These are phyloP conservation scores for Ambrosia trifida DNA, from an alignment of 129 eudicot species.

Conservation along the genomic window DNA sequence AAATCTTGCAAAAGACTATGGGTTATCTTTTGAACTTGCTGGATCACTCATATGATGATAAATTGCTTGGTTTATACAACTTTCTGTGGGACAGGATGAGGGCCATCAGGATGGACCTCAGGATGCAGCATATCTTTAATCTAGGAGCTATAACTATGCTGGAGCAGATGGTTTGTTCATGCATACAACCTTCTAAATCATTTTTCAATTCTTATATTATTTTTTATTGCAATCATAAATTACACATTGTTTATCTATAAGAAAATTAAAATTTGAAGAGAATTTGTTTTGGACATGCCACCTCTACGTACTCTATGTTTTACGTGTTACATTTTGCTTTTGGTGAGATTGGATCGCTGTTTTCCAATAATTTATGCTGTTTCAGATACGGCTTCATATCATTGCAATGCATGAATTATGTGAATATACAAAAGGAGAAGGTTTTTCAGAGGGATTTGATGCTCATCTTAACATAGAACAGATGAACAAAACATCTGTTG, in stretches of 20 bases:
- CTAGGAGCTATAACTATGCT: constrained; percentile 78
- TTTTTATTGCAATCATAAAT: no score
- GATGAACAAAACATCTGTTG: constrained; percentile 98
- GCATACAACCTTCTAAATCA: no score
- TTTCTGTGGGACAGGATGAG: constrained; percentile 99
- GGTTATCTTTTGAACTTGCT: constrained; percentile 76
- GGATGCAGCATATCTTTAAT: constrained; percentile 96
- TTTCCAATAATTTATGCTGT: constrained; percentile 21
- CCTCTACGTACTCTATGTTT: background rate
- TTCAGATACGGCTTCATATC: constrained; percentile 93
- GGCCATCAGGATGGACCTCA: constrained; percentile 96
- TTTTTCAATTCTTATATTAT: no score
- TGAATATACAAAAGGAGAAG: constrained; percentile 91
- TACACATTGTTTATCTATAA: no score
- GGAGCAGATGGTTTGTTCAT: constrained; percentile 93
- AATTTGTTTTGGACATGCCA: background rate
- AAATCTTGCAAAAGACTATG: constrained; percentile 86
- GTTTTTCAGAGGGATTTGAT: constrained; percentile 98
- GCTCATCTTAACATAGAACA: constrained; percentile 99
- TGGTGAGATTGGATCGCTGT: constrained; percentile 11
- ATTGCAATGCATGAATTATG: constrained; percentile 97
- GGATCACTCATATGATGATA: constrained; percentile 74
- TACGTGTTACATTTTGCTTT: background rate
- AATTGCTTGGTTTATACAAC: constrained; percentile 82
- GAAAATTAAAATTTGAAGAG: background rate